A percentile compares a stretch with the other conserved stretches of the same genome.
These are phyloP conservation scores for Myxozyma vanderwaltii DNA, from an alignment of 805 yeast species.

Conservation along the genomic window DNA sequence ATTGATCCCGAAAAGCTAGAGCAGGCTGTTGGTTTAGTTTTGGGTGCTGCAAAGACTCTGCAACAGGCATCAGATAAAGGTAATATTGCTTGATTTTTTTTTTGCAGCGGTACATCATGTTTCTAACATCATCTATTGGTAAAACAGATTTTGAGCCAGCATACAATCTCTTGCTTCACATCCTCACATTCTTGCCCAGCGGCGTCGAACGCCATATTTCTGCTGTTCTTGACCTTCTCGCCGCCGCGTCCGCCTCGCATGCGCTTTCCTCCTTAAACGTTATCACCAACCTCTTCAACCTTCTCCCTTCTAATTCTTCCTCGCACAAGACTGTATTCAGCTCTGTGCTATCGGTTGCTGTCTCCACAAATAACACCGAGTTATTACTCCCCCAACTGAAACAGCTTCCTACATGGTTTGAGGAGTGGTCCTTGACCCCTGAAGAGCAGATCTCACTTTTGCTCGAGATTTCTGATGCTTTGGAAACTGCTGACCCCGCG, in stretches of 20 bases:
- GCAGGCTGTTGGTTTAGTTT: constrained; percentile 21
- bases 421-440: constrained; percentile 41
- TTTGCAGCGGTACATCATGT: not conserved
- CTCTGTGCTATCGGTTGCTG: constrained; percentile 43
- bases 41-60: constrained; percentile 21
- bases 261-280: constrained; percentile 33
- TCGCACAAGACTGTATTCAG: constrained; percentile 41
- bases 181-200: constrained; percentile 41
- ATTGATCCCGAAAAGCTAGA: constrained; percentile 19
- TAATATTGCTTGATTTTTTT: not conserved
- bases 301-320: constrained; percentile 39
- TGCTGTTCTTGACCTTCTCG: constrained; percentile 39
- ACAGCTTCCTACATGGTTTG: constrained; percentile 45
- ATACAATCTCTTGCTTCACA: constrained; percentile 45
- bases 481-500: constrained; percentile 14
- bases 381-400: constrained; percentile 45
- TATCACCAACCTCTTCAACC: constrained; percentile 46
- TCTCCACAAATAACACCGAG: constrained; percentile 40
- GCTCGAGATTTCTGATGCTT: constrained; percentile 36
- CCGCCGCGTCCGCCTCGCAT: constrained; percentile 9
- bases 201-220: constrained; percentile 41
- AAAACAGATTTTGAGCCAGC: constrained; percentile 44
- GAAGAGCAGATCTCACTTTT: constrained; percentile 38
- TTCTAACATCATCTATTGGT: not conserved
- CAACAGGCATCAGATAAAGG: constrained; percentile 26